Evolutionary conservation across 1,284 basidiomycete genomes (phyloP), one percentile per base, ranked within the genome.

Genomic region (Cystobasidium sp.): DNA sequence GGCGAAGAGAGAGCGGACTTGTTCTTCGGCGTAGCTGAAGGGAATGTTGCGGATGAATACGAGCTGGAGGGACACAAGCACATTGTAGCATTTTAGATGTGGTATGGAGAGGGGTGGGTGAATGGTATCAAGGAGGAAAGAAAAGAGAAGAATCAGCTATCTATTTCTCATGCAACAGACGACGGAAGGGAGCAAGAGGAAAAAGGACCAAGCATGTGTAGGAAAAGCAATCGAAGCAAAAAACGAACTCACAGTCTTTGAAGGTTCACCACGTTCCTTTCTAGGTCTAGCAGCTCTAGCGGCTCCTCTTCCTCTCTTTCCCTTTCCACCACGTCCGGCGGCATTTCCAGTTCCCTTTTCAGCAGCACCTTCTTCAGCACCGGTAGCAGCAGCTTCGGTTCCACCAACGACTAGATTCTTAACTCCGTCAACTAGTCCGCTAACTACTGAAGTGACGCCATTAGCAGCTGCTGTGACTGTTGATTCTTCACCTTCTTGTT

Each of bases 21-120:
- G 24, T 53, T 75, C 76, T 43, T 78, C 76, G n/a, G 71, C 70
- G 52, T 67, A 58, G 39, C 24, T 65, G 67, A 73, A 78, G 20
- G 77, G 69, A 7, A 78, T 44, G 69, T 78, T 78, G 61, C 75
- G 75, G 43, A 78, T 74, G 49, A 78, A 78, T 24, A 78, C 37
- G 73, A 70, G 68, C 76, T 73, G 70, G 10, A 41, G 12, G 18
- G 53, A 24, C 16, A 22, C 24, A 56, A 22, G 8, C 24, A 10
- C 4, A n/a, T 37, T 20, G 3, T 3, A 24, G 24, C n/a, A 24
- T 53, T 22, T 20, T 53, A 3, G 20, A 22, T 49, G n/a, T 14
- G 46, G 6, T 2, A 6, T 49, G 14, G 46, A 49, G 46, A n/a
- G n/a, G n/a, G n/a, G 6, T 2, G 6, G 46, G n/a, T 49, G 14